Evolutionary conservation across 306 rosid species (phyloP).

Genomic region (Cyclanthera cordifolia): DNA sequence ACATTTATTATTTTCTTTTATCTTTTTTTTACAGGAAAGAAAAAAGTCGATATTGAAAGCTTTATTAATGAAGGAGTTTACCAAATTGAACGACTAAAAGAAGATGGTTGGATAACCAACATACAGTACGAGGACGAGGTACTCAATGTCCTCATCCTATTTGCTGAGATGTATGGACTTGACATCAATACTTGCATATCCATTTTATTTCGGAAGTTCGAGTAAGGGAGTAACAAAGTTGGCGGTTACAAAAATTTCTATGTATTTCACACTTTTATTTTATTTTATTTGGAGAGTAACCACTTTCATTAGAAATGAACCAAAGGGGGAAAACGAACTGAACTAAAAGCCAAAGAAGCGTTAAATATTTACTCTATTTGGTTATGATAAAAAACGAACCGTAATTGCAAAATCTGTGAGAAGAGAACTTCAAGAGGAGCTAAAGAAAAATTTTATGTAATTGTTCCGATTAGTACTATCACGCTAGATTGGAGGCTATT

Average conservation of each 20-base stretch:
- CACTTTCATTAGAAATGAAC: neutral
- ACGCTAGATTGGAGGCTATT: no score
- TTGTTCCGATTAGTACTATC: no score
- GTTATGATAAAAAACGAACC: neutral
- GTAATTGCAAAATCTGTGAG: neutral
- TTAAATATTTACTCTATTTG: neutral
- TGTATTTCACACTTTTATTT: neutral
- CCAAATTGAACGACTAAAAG: conserved; percentile 69
- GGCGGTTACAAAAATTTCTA: neutral
- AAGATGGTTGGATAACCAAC: conserved; percentile 76
- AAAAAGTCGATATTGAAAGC: conserved; percentile 59
- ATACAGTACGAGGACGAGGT: conserved; percentile 88
- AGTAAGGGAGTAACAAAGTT: neutral
- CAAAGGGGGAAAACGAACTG: neutral
- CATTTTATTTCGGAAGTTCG: neutral
- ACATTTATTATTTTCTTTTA: neutral
- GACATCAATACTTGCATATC: conserved; percentile 2
- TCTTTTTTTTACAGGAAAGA: conserved; percentile 40
- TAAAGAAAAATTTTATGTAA: neutral
- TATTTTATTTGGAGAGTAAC: neutral
- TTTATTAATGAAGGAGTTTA: conserved; percentile 76
- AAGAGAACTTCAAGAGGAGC: neutral
- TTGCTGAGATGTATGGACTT: conserved; percentile 6
- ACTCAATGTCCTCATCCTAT: conserved; percentile 15
- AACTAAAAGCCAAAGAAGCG: neutral